Conservation (phyloP, 495 filamentous ascomycete species). For the Daldinia loculata region DNA sequence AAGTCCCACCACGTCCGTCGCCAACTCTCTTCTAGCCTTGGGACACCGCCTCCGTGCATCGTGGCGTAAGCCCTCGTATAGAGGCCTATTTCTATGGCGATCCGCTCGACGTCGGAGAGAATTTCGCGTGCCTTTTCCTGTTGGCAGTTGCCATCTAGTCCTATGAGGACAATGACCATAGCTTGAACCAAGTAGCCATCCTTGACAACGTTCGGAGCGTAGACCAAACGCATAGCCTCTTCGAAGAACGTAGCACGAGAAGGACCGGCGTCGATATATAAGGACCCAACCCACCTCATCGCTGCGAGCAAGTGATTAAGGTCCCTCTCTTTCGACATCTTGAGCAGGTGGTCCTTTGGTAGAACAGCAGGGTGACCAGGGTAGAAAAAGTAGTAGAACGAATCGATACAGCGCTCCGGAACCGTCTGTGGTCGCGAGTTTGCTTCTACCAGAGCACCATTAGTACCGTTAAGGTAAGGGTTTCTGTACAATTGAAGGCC, state of each 20-base stretch:
- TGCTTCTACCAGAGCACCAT: conserved; percentile 42
- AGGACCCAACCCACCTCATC: conserved; percentile 75
- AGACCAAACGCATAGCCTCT: conserved; percentile 63
- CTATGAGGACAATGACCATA: conserved; percentile 77
- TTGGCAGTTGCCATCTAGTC: conserved; percentile 77
- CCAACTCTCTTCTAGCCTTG: conserved; percentile 73
- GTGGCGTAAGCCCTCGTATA: conserved; percentile 65
- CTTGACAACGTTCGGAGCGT: conserved; percentile 57
- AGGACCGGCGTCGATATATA: conserved; percentile 63
- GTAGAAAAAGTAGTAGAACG: conserved; percentile 72
- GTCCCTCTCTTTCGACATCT: conserved; percentile 54
- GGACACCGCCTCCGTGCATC: conserved; percentile 56
- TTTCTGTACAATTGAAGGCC: conserved; percentile 51
- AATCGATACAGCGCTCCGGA: conserved; percentile 61
- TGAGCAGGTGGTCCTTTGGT: conserved; percentile 57
- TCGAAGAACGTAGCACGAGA: conserved; percentile 63
- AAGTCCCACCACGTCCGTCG: conserved; percentile 93
- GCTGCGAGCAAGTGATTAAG: conserved; percentile 62
- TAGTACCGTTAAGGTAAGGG: conserved; percentile 47
- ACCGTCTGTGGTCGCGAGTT: conserved; percentile 49
- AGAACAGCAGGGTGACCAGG: conserved; percentile 73
- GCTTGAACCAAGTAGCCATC: conserved; percentile 80
- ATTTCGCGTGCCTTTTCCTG: conserved; percentile 71
- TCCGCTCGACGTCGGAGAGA: conserved; percentile 69
- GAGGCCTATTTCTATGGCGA: conserved; percentile 79